A percentile compares a stretch with the other conserved stretches of the same genome.
phyloP scores from a whole-genome alignment of 257 asterid genomes.

The Forsythia suspensa region DNA sequence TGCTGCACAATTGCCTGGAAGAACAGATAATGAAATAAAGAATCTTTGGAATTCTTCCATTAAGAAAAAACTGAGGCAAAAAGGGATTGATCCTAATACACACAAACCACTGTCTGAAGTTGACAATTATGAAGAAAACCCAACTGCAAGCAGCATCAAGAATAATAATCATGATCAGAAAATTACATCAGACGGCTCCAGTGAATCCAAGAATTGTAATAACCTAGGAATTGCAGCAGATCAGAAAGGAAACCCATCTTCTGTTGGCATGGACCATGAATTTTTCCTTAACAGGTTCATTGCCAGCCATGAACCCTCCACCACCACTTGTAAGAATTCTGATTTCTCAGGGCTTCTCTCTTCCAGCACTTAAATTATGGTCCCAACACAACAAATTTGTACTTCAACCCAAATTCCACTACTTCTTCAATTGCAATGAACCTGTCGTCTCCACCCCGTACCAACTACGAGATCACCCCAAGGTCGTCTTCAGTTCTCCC shows the following conservation, averaged over 20 bases:
- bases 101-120: constrained; percentile 70
- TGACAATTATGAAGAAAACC: constrained; percentile 24
- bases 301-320: constrained; percentile 44
- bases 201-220: constrained; percentile 39
- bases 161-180: constrained; percentile 25
- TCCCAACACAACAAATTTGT: constrained; percentile 30
- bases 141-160: constrained; percentile 23
- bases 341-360: constrained; percentile 47
- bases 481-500: not conserved
- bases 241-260: constrained; percentile 15
- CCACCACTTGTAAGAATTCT: constrained; percentile 26
- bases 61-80: constrained; percentile 83
- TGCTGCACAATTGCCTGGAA: constrained; percentile 81
- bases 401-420: constrained; percentile 40
- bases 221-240: not conserved
- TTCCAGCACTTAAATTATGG: constrained; percentile 40
- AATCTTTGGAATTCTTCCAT: constrained; percentile 90
- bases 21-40: constrained; percentile 93
- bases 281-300: constrained; percentile 67
- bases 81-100: constrained; percentile 83
- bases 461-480: not conserved
- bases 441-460: constrained; percentile 7
- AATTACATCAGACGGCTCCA: constrained; percentile 43
- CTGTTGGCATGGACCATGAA: constrained; percentile 40
- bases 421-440: constrained; percentile 1